Percentiles rank a stretch among this genome's conserved stretches.
These are phyloP conservation scores for Blastobotrys attinorum DNA, from an alignment of 805 yeast species.

Conservation along the genomic window DNA sequence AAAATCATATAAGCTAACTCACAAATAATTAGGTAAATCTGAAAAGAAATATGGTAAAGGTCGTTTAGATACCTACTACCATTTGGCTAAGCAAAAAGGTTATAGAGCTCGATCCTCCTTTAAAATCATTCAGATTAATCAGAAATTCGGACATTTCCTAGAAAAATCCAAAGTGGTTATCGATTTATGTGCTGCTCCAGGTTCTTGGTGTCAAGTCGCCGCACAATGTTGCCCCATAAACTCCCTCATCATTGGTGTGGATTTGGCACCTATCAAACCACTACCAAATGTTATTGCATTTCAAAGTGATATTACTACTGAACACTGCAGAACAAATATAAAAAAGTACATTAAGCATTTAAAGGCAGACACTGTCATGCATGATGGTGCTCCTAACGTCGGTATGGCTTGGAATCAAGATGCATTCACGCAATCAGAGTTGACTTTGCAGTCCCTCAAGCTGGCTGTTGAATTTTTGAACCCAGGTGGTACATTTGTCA, in stretches of 20 bases:
- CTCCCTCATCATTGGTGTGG: slow-evolving; percentile 96
- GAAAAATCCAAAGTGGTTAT: slow-evolving; percentile 93
- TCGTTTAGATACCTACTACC: slow-evolving; percentile 96
- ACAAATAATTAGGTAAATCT: slow-evolving; percentile 91
- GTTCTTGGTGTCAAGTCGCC: slow-evolving; percentile 99
- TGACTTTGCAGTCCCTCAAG: slow-evolving; percentile 86
- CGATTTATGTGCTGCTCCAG: slow-evolving; percentile 98
- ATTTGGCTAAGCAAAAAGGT: slow-evolving; percentile 94
- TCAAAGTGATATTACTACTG: slow-evolving; percentile 96
- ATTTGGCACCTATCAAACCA: slow-evolving; percentile 95
- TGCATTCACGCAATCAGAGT: slow-evolving; percentile 96
- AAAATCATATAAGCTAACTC: too few relatives aligned
- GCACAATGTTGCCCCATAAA: slow-evolving; percentile 86
- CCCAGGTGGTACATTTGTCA: slow-evolving; percentile 91
- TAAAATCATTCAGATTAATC: slow-evolving; percentile 89
- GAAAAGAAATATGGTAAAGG: slow-evolving; percentile 97
- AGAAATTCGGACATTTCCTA: slow-evolving; percentile 90
- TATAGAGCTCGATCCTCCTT: slow-evolving; percentile 98
- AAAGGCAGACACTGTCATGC: slow-evolving; percentile 97
- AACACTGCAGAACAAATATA: slow-evolving; percentile 89
- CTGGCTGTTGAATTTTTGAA: slow-evolving; percentile 88
- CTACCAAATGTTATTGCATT: slow-evolving; percentile 90
- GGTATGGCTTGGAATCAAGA: slow-evolving; percentile 99
- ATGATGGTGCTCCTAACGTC: slow-evolving; percentile 99
- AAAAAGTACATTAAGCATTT: slow-evolving; percentile 97